A percentile compares a stretch with the other conserved stretches of the same genome.
These are phyloP conservation scores for Ophiocordyceps camponoti-saundersi DNA, from an alignment of 2,329 filamentous ascomycete species.

Conservation along the genomic window DNA sequence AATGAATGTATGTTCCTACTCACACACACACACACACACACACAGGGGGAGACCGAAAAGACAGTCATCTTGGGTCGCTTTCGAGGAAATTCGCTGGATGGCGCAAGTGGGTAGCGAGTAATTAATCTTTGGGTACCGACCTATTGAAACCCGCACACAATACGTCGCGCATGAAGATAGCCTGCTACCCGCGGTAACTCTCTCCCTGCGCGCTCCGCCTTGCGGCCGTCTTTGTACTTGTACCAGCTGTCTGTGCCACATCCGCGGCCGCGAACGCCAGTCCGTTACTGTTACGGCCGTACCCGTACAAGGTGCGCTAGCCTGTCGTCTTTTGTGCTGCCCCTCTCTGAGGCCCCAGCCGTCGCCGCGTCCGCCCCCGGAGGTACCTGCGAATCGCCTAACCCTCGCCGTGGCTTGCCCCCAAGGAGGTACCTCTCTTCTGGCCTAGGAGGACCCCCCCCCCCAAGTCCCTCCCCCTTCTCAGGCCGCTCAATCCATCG, in stretches of 20 bases:
- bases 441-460: background rate
- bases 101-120: background rate
- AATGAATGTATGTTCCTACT: too few species aligned
- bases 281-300: background rate
- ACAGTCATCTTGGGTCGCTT: background rate
- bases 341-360: background rate
- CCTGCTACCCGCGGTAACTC: background rate
- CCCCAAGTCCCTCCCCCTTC: background rate
- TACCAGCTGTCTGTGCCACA: background rate
- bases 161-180: background rate
- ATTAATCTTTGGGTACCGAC: background rate
- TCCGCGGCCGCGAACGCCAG: background rate
- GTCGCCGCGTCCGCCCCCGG: background rate
- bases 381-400: background rate
- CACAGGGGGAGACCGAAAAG: too few species aligned
- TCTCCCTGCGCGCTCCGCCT: background rate
- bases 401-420: background rate
- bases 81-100: background rate
- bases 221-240: background rate
- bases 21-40: too few species aligned
- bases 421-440: background rate
- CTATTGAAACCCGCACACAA: background rate
- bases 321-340: background rate
- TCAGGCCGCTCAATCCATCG: background rate
- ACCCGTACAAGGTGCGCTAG: background rate